A percentile compares a stretch with the other conserved stretches of the same genome.
phyloP scores from a whole-genome alignment of 2,329 filamentous ascomycete species.

The Botrytis elliptica region DNA sequence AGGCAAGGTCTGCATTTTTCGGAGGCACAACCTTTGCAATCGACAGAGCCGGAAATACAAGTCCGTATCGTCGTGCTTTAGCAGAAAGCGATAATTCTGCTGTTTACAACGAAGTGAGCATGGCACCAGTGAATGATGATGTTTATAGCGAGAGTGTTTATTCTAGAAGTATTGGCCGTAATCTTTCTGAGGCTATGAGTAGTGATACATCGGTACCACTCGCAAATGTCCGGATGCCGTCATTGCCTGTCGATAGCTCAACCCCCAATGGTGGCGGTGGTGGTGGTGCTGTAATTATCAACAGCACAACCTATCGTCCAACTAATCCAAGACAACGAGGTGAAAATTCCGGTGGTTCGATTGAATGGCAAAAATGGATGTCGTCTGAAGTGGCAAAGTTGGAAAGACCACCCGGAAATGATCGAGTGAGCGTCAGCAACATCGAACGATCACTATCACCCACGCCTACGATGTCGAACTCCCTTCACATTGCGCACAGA shows the following conservation, averaged over 20 bases:
- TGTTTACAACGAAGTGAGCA: neutral
- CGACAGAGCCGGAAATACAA: slow-evolving; percentile 55
- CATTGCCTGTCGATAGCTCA: slow-evolving; percentile 22
- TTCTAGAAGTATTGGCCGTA: slow-evolving; percentile 38
- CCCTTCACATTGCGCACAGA: slow-evolving; percentile 43
- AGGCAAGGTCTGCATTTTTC: slow-evolving; percentile 51
- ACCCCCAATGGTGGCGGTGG: slow-evolving; percentile 31
- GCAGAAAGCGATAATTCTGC: slow-evolving; percentile 27
- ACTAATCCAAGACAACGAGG: slow-evolving; percentile 39
- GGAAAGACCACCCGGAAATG: slow-evolving; percentile 39
- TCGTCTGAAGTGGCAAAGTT: slow-evolving; percentile 52
- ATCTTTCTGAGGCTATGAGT: slow-evolving; percentile 21
- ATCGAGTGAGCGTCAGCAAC: slow-evolving; percentile 31
- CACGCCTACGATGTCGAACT: slow-evolving; percentile 35
- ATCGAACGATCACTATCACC: slow-evolving; percentile 20
- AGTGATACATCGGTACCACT: slow-evolving; percentile 9
- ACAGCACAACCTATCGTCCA: slow-evolving; percentile 37
- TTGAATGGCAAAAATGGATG: slow-evolving; percentile 56
- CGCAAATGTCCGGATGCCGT: slow-evolving; percentile 26
- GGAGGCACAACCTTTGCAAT: slow-evolving; percentile 52
- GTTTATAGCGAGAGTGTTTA: slow-evolving; percentile 39
- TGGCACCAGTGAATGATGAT: slow-evolving; percentile 9
- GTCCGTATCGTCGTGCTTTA: slow-evolving; percentile 55
- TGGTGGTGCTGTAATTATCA: slow-evolving; percentile 42
- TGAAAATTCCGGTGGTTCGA: slow-evolving; percentile 47